Conservation (phyloP, 768 basidiomycete genomes). For the Zangia roseola region DNA sequence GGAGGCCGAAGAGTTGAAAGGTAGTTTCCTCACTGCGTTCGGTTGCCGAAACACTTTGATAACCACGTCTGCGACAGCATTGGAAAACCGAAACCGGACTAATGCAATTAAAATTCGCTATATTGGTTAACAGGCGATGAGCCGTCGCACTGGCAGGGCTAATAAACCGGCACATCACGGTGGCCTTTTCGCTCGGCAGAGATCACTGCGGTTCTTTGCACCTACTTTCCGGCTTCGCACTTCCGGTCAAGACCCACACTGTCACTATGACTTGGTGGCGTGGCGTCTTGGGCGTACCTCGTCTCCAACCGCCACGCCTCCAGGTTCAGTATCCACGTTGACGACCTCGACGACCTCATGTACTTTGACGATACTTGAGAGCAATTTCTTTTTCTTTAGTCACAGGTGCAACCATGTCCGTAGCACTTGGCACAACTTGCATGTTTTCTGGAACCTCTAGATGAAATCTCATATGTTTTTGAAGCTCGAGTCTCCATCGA, state of each 20-base stretch:
- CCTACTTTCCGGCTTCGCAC: slow-evolving; percentile 18
- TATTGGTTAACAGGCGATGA: slow-evolving; percentile 49
- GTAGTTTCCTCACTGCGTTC: slow-evolving; percentile 31
- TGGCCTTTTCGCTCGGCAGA: slow-evolving; percentile 23
- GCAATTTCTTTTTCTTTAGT: slow-evolving; percentile 3
- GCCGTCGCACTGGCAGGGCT: slow-evolving; percentile 10
- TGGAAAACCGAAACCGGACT: slow-evolving; percentile 66
- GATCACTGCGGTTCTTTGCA: slow-evolving; percentile 21
- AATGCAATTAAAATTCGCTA: slow-evolving; percentile 77
- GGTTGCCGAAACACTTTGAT: background rate
- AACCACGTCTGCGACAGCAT: slow-evolving; percentile 38
- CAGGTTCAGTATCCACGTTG: slow-evolving; percentile 19
- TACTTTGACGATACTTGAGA: slow-evolving; percentile 26
- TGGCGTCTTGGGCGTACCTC: slow-evolving; percentile 15
- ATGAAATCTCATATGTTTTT: background rate
- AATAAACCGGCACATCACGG: slow-evolving; percentile 18
- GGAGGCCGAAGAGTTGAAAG: slow-evolving; percentile 80
- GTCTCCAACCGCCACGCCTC: slow-evolving; percentile 8
- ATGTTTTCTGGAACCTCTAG: slow-evolving; percentile 6
- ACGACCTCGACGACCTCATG: slow-evolving; percentile 24
- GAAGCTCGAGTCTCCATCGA: background rate
- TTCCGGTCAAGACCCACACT: slow-evolving; percentile 19
- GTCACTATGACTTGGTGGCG: slow-evolving; percentile 10
- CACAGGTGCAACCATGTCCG: slow-evolving; percentile 10
- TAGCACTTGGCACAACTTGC: slow-evolving; percentile 4